Base-by-base conservation (phyloP, 768 basidiomycete genomes). In the Tylopilus plumbeoviolaceoides region DNA sequence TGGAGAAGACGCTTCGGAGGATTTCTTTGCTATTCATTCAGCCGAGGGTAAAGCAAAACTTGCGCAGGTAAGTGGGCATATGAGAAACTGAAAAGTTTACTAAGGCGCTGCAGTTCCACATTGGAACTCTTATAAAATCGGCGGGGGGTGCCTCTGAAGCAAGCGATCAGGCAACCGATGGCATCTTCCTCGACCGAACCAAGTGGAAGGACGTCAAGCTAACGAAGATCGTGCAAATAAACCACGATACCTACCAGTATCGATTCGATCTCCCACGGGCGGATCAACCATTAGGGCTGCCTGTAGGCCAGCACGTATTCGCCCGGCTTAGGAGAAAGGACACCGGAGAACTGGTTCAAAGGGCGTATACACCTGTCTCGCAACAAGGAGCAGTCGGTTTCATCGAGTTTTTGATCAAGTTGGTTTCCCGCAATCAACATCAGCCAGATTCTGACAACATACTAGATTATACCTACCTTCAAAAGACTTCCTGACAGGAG, bases 11-110 rank as follows among this genome's bases (percentile, higher is more conserved):
- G 78, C 79, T 3, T 78, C 81, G 1, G 83, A 85, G 14, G 83
- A 85, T 53, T 85, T 84, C 63, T 71, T 83, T 64, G 78, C 81
- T 0, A 83, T 84, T 48, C 83, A 83, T 63, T 80, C 78, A n/a
- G 64, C 71, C 9, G 78, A 79, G 51, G 80, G 76, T 3, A 75
- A 72, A 48, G 53, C 51, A 21, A 73, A 77, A 60, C 68, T 83
- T 9, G 73, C 71, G 0, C 72, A 76, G 57, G 78, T 69, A 41
- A 9, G 54, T 51, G 40, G 6, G 20, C 25, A 9, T 4, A 11
- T n/a, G 23, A 46, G 25, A 46, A 7, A 30, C 17, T 1, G 40
- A 30, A 33, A 48, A 9, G 8, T 44, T 51, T 25, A 41, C 59
- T 62, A 47, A 64, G 33, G 6, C 31, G 39, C 42, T 28, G 17